Base-by-base conservation (phyloP, 495 filamentous ascomycete genomes). In the Aspergillus cavernicola region DNA sequence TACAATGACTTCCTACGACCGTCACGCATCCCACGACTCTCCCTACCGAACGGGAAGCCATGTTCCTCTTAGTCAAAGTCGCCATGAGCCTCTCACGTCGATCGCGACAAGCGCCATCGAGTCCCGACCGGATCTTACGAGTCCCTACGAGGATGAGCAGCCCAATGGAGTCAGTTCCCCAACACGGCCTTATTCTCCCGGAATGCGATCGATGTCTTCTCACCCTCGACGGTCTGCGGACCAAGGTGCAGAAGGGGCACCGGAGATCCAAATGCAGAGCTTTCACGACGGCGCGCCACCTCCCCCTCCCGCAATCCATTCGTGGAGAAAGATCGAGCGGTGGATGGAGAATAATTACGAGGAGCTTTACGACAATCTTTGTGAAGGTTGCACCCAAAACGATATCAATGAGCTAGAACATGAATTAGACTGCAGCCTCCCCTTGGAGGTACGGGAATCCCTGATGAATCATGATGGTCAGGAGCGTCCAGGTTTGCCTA, bases 381-480 rank as follows among this genome's bases (percentile, higher is more conserved):
- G 90, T 58, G 92, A 95, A 67, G 89, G 89, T 15, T 88, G 85
- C 68, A 96, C 93, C 2, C 75, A 85, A 47, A 99, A 99, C 67
- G 93, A 99, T 65, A 80, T 97, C 61, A 97, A 96, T 65, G 93
- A 99, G 66, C 73, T 99, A 46, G 93, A 99, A 72, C 90, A 97
- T 69, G 89, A 92, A 66, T 74, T 99, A 28, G 93, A 99, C 66
- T 95, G 90, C 72, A 93, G 90, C 39, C 80, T 99, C 35, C 93
- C 93, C 4, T 81, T 91, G 67, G 93, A 99, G 61, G 82, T 99
- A 38, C 86, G 93, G 45, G 91, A 99, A 62, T 97, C 95, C 10
- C 68, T 97, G 58, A 82, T 86, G 73, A 65, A 88, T 24, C 95
- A 99, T 65, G 93, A 99, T 64, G 93, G 93, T 2, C 93, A 99